Conservation (phyloP, 352 stramenopile species). For the Pythium guiyangense region DNA sequence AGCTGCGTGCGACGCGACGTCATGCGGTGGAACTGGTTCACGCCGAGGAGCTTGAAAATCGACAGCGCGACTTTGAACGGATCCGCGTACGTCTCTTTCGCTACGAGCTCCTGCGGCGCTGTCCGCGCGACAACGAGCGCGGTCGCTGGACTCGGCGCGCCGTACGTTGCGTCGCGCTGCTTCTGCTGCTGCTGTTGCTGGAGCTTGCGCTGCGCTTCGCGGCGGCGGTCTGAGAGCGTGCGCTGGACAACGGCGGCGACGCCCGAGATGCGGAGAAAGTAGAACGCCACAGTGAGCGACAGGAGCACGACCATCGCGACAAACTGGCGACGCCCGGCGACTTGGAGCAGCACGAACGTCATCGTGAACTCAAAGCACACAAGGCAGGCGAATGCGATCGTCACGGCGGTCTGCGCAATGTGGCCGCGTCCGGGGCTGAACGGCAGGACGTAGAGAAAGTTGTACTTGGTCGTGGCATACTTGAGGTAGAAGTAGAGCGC, state of each 20-base stretch:
- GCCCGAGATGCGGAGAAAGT: conserved; percentile 52
- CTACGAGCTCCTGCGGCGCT: conserved; percentile 14
- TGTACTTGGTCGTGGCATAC: conserved; percentile 72
- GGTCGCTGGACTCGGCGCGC: not conserved
- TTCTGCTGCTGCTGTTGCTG: not conserved
- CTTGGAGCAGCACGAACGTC: conserved; percentile 69
- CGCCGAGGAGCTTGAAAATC: conserved; percentile 63
- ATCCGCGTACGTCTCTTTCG: conserved; percentile 52
- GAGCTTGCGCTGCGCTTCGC: not conserved
- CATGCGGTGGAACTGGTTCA: conserved; percentile 72
- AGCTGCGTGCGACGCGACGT: conserved; percentile 50
- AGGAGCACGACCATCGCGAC: conserved; percentile 57
- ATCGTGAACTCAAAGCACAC: conserved; percentile 71
- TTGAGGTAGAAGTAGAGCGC: conserved; percentile 83
- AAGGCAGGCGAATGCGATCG: conserved; percentile 60
- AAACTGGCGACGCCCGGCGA: conserved; percentile 48
- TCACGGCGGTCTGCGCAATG: conserved; percentile 55
- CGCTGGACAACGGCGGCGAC: conserved; percentile 32
- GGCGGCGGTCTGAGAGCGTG: conserved; percentile 19
- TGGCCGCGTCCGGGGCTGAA: conserved; percentile 64
- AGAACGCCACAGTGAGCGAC: conserved; percentile 31
- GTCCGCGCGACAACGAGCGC: not conserved
- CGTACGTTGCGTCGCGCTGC: conserved; percentile 5
- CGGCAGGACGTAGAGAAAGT: conserved; percentile 73
- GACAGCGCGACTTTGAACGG: conserved; percentile 71